These are phyloP conservation scores for Hypoxylon perforatum DNA, from an alignment of 495 filamentous ascomycete species.

Conservation along the genomic window DNA sequence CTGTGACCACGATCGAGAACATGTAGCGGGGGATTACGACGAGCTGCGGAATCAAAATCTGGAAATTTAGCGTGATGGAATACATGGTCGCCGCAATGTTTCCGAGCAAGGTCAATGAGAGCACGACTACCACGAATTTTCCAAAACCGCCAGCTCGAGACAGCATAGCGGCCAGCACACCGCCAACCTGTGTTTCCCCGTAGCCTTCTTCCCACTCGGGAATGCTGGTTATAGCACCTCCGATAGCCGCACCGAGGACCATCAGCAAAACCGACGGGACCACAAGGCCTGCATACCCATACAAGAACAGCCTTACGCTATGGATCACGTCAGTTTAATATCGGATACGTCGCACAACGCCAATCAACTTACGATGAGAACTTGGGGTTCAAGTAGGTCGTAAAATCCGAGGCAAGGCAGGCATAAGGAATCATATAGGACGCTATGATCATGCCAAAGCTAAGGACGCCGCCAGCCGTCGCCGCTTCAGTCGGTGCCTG, in stretches of 20 bases:
- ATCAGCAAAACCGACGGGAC: conserved; percentile 63
- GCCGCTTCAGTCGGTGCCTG: conserved; percentile 47
- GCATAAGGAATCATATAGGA: conserved; percentile 61
- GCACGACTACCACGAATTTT: conserved; percentile 64
- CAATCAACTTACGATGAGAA: conserved; percentile 52
- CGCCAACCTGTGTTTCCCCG: conserved; percentile 58
- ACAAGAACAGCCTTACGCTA: conserved; percentile 55
- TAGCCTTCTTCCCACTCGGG: conserved; percentile 60
- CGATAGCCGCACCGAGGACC: conserved; percentile 65
- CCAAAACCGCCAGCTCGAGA: conserved; percentile 64
- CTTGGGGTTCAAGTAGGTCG: conserved; percentile 59
- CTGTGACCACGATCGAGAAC: conserved; percentile 61
- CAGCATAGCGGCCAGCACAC: conserved; percentile 66
- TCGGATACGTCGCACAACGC: background rate
- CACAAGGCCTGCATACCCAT: conserved; percentile 59
- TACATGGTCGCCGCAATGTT: conserved; percentile 62
- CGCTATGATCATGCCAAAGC: conserved; percentile 57
- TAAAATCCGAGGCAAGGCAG: conserved; percentile 59
- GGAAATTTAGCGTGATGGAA: conserved; percentile 67
- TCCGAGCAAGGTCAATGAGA: conserved; percentile 63
- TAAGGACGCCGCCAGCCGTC: conserved; percentile 45
- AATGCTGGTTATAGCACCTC: conserved; percentile 53
- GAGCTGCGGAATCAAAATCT: conserved; percentile 61
- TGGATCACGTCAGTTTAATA: conserved; percentile 3
- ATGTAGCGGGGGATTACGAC: conserved; percentile 62